Evolutionary conservation across 352 stramenopile species (phyloP).

Genomic region (Globisporangium irregulare): DNA sequence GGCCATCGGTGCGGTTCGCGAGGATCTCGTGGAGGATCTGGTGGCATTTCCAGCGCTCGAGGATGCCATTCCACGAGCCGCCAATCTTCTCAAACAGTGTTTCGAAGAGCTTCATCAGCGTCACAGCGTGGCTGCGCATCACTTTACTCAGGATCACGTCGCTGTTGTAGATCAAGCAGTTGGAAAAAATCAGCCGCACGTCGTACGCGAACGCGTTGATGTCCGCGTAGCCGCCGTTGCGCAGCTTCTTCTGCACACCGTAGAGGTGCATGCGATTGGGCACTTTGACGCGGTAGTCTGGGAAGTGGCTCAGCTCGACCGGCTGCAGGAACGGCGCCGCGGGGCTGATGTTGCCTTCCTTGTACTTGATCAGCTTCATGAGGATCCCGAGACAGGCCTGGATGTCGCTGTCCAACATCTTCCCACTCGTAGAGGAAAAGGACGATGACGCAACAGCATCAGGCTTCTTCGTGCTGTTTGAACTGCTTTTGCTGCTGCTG

Average conservation of each 20-base stretch:
- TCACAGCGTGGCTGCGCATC: constrained; percentile 81
- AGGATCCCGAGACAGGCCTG: constrained; percentile 56
- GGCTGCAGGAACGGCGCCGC: constrained; percentile 79
- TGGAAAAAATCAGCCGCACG: constrained; percentile 84
- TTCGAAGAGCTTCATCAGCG: constrained; percentile 84
- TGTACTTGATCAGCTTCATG: constrained; percentile 87
- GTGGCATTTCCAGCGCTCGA: constrained; percentile 82
- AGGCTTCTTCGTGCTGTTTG: neutral
- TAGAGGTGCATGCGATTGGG: constrained; percentile 84
- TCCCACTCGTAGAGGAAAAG: constrained; percentile 12
- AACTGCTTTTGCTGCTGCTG: constrained; percentile 2
- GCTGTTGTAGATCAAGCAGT: constrained; percentile 87
- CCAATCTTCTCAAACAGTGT: constrained; percentile 67
- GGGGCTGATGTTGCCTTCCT: constrained; percentile 66
- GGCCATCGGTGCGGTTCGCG: constrained; percentile 60
- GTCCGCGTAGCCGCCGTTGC: constrained; percentile 61
- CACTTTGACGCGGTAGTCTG: constrained; percentile 84
- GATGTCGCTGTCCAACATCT: constrained; percentile 60
- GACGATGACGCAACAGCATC: neutral
- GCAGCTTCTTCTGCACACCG: constrained; percentile 82
- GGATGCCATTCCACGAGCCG: constrained; percentile 58
- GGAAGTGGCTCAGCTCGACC: constrained; percentile 78
- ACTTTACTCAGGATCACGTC: constrained; percentile 81
- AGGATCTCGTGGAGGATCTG: constrained; percentile 80
- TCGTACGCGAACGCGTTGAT: constrained; percentile 72